These are phyloP conservation scores for Fusarium siculi DNA, from an alignment of 2,329 filamentous ascomycete genomes.

Conservation along the genomic window DNA sequence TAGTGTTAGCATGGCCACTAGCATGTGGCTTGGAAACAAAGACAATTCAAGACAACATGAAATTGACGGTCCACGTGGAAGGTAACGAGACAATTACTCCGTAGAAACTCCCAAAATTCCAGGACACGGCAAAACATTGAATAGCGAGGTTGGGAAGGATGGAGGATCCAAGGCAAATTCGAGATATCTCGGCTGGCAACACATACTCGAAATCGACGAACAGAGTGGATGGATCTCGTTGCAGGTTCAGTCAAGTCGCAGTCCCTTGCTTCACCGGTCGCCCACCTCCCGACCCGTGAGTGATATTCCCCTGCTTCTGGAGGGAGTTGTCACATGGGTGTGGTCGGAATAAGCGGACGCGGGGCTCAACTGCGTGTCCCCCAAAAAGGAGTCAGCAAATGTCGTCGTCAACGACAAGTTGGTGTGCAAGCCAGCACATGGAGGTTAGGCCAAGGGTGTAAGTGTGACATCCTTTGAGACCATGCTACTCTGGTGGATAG, in stretches of 20 bases:
- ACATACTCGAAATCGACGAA: not conserved
- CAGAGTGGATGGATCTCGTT: not conserved
- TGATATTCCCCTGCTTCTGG: constrained; percentile 32
- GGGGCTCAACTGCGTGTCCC: constrained; percentile 30
- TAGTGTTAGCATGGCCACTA: constrained; percentile 20
- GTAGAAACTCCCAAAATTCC: constrained; percentile 30
- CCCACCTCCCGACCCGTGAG: constrained; percentile 22
- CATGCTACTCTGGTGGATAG: constrained; percentile 34
- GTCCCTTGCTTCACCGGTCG: constrained; percentile 43
- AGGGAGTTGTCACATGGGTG: constrained; percentile 44
- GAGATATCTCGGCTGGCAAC: not conserved
- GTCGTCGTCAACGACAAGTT: constrained; percentile 31
- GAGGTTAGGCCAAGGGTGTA: constrained; percentile 22
- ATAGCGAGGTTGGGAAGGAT: constrained; percentile 17
- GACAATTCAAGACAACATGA: constrained; percentile 17
- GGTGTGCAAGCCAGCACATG: constrained; percentile 29
- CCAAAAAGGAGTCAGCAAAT: constrained; percentile 24
- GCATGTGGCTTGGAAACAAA: constrained; percentile 38
- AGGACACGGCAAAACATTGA: not conserved
- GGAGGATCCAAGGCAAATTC: not conserved
- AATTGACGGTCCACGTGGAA: constrained; percentile 19
- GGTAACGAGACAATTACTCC: constrained; percentile 31
- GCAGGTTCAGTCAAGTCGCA: constrained; percentile 25
- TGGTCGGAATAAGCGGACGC: constrained; percentile 37
- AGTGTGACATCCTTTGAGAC: constrained; percentile 27